A percentile compares a stretch with the other conserved stretches of the same genome.
phyloP scores from a whole-genome alignment of 805 yeast genomes.

The Kuraishia ogatae region DNA sequence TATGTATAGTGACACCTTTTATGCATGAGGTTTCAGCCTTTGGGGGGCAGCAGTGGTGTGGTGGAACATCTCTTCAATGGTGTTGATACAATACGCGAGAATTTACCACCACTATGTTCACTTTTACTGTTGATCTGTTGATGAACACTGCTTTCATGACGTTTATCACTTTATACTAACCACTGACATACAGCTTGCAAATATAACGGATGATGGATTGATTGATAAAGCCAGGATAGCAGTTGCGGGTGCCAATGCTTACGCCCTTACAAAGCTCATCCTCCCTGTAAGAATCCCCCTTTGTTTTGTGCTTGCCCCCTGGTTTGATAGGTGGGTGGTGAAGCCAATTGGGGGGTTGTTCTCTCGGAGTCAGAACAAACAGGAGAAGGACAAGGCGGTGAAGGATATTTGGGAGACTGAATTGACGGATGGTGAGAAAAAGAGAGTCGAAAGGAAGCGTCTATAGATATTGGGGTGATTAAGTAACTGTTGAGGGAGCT shows the following conservation, averaged over 20 bases:
- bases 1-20: no score
- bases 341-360: slow-evolving; percentile 19
- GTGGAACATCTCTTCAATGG: no score
- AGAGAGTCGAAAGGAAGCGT: not conserved
- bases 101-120: no score
- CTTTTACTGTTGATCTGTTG: no score
- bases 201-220: slow-evolving; percentile 10
- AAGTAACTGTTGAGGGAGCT: not conserved
- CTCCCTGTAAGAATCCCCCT: slow-evolving; percentile 21
- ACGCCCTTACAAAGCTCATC: slow-evolving; percentile 22
- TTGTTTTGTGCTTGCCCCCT: slow-evolving; percentile 22
- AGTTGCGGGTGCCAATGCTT: slow-evolving; percentile 27
- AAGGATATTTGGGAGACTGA: not conserved
- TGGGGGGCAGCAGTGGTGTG: no score
- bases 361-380: not conserved
- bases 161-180: no score
- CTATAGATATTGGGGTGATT: not conserved
- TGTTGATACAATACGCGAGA: no score
- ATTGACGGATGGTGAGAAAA: not conserved
- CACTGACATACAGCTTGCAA: not conserved
- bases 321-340: slow-evolving; percentile 23
- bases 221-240: slow-evolving; percentile 19
- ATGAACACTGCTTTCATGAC: no score
- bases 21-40: no score
- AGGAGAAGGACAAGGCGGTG: slow-evolving; percentile 4